Base-by-base conservation (phyloP, 116 monocot species). In the Posidonia oceanica region DNA sequence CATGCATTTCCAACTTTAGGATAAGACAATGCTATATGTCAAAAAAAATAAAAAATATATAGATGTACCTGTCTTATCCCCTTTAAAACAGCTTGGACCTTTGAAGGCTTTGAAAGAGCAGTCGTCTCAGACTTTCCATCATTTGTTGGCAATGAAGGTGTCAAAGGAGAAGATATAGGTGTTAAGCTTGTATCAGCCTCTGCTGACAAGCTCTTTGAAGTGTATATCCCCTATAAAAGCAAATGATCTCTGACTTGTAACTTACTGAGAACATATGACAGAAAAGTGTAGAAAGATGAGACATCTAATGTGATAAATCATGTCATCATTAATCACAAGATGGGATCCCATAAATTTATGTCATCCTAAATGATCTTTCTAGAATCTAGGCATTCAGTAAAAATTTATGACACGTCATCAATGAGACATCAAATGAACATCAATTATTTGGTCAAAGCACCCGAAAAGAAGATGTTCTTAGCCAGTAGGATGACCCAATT, bases 11-110 rank as follows among this genome's bases (percentile, higher is more conserved):
- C 29, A 29, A 29, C 42, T 42, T 42, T 42, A 5, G 8, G 42
- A 8, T 42, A 5, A 42, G 8, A 5, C 42, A 42, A 42, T 5
- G 42, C 4, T 42, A 4, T 42, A 42, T 42, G 42, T 4, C 48
- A 48, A 12, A 4, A 48, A 48, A 48, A 48, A 0, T 5, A 0
- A 48, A 48, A 48, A 48, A 48, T 8, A 12, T 12, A 48, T 10
- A 40, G 59, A 29, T 13, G 3, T 61, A 78, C 78, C 72, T 78
- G 78, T 71, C 78, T 72, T 39, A 78, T 78, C 20, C 72, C 72
- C 54, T 78, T 78, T 53, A 72, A 68, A 67, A 78, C 48, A 29
- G 78, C 78, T 54, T 78, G 78, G 13, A 78, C 78, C 59, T 65
- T 78, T 13, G 59, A 60, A 39, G 72, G 72, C 68, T 78, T 78